Evolutionary conservation across 1,284 basidiomycete species (phyloP).

Genomic region (Athelia sp.): DNA sequence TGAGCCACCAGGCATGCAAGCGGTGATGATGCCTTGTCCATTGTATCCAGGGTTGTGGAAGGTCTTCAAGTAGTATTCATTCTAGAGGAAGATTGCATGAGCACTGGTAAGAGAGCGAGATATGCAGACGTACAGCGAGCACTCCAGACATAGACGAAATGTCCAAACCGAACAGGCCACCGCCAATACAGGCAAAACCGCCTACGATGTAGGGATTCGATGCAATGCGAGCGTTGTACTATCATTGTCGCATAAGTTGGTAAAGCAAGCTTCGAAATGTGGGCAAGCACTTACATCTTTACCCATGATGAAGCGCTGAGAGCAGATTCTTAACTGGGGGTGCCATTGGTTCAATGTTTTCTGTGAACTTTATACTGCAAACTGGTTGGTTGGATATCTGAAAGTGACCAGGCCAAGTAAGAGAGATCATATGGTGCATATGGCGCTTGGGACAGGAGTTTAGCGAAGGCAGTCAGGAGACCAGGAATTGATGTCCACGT

Average conservation of each 20-base stretch:
- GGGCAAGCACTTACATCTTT: too few relatives aligned
- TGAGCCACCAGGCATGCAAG: conserved; percentile 72
- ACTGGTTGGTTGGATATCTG: too few relatives aligned
- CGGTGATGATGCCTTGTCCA: conserved; percentile 70
- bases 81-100: conserved; percentile 30
- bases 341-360: too few relatives aligned
- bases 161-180: conserved; percentile 74
- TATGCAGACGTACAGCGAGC: conserved; percentile 44
- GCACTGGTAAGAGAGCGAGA: neutral
- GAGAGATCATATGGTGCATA: too few relatives aligned
- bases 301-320: too few relatives aligned
- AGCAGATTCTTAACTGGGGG: too few relatives aligned
- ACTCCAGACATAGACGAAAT: conserved; percentile 82
- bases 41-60: conserved; percentile 46
- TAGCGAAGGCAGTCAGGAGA: too few relatives aligned
- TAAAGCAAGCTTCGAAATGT: too few relatives aligned
- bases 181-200: conserved; percentile 77
- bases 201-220: conserved; percentile 55
- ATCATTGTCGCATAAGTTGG: neutral
- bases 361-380: too few relatives aligned
- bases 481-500: too few relatives aligned
- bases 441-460: too few relatives aligned
- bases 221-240: neutral
- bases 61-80: conserved; percentile 45
- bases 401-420: too few relatives aligned